phyloP scores from a whole-genome alignment of 2,329 filamentous ascomycete genomes.

The Biscogniauxia sp. region DNA sequence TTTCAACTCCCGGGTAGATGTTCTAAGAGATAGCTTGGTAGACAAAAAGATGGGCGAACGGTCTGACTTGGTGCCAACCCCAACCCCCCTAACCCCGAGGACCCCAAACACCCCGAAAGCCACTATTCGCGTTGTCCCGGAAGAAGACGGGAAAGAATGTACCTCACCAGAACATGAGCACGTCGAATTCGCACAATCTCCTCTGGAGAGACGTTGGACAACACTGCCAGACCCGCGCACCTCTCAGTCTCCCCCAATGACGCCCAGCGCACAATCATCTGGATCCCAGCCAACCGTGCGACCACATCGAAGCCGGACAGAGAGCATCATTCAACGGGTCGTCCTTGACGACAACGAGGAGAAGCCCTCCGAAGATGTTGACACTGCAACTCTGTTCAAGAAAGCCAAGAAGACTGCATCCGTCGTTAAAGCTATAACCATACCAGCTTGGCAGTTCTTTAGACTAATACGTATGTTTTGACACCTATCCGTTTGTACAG shows the following conservation, averaged over 20 bases:
- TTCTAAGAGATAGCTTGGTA: conserved; percentile 68
- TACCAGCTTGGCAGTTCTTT: conserved; percentile 98
- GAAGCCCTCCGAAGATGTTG: conserved; percentile 39
- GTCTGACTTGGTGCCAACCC: conserved; percentile 34
- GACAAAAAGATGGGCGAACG: conserved; percentile 42
- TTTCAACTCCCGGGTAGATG: conserved; percentile 91
- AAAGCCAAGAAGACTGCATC: conserved; percentile 47
- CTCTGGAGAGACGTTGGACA: conserved; percentile 37
- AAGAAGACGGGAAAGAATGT: conserved; percentile 22
- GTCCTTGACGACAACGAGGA: conserved; percentile 49
- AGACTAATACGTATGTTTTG: conserved; percentile 74
- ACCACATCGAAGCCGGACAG: conserved; percentile 38
- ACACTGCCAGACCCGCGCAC: conserved; percentile 9
- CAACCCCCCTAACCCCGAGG: conserved; percentile 16
- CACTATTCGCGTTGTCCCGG: conserved; percentile 35
- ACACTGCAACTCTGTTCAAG: conserved; percentile 41
- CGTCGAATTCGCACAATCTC: conserved; percentile 12
- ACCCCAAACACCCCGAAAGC: conserved; percentile 27
- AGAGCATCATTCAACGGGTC: conserved; percentile 61
- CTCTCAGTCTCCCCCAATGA: conserved; percentile 10
- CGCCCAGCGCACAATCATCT: conserved; percentile 14
- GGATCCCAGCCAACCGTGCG: conserved; percentile 19
- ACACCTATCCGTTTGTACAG: background rate
- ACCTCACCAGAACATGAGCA: conserved; percentile 15
- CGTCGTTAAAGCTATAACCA: conserved; percentile 77